A percentile compares a stretch with the other conserved stretches of the same genome.
Evolutionary conservation across 163 green algal species (phyloP).

Genomic region (Scenedesmus sp.): DNA sequence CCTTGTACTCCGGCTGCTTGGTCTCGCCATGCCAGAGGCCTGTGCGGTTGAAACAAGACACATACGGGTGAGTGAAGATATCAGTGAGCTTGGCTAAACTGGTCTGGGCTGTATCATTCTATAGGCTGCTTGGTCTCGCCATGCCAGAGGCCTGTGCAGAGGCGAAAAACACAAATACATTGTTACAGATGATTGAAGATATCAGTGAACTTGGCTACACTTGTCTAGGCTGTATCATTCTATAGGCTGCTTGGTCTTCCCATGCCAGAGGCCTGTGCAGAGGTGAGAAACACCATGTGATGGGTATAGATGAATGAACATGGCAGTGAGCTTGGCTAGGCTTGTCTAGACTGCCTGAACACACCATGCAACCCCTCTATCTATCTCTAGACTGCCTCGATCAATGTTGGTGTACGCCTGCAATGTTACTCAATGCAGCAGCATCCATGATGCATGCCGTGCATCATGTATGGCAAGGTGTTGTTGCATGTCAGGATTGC

Average conservation of each 20-base stretch:
- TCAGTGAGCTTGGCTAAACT: not conserved
- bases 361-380: not conserved
- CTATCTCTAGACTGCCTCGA: conserved; percentile 9
- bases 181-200: not conserved
- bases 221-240: conserved; percentile 35
- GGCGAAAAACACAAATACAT: not conserved
- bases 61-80: not conserved
- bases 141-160: conserved; percentile 35
- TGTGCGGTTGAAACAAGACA: not conserved
- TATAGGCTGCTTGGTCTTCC: conserved; percentile 22
- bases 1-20: conserved; percentile 19
- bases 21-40: conserved; percentile 51
- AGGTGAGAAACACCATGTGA: not conserved
- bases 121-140: conserved; percentile 33
- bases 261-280: conserved; percentile 38
- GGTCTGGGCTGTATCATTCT: conserved; percentile 25
- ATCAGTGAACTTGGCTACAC: not conserved
- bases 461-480: not conserved
- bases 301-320: not conserved
- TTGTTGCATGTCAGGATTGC: not conserved
- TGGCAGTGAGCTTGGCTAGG: not conserved
- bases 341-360: conserved; percentile 16
- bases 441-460: no score
- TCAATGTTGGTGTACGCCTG: no score
- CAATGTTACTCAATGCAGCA: no score